Evolutionary conservation across 1,284 basidiomycete genomes (phyloP).

Genomic region (Singerocomus rubriflavus): DNA sequence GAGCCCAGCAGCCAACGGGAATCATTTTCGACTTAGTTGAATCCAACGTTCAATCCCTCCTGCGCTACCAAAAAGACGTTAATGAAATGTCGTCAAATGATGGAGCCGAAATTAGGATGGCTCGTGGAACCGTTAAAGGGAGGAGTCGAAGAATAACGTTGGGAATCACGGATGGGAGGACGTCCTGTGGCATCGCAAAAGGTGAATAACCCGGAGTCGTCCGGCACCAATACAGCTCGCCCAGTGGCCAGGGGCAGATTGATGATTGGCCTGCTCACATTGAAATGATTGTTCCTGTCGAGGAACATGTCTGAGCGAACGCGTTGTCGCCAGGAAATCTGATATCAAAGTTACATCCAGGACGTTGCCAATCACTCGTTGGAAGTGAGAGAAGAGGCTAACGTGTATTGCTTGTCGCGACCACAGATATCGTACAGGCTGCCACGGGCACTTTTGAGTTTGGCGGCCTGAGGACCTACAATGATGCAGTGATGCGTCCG

Average conservation of each 20-base stretch:
- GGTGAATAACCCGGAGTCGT: neutral
- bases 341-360: neutral
- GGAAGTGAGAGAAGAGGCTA: too few species aligned
- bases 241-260: too few species aligned
- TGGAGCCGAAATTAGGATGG: neutral
- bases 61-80: conserved; percentile 1
- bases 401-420: neutral
- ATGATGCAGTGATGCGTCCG: too few species aligned
- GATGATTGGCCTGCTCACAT: neutral
- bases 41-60: conserved; percentile 12
- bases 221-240: conserved; percentile 3
- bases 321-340: neutral
- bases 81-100: neutral
- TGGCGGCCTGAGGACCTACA: neutral
- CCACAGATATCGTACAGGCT: neutral
- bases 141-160: neutral
- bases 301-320: neutral
- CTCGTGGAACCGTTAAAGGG: neutral
- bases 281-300: neutral
- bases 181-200: conserved; percentile 18
- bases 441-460: neutral
- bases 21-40: neutral
- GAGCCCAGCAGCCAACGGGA: neutral
- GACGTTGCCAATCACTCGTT: neutral
- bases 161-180: neutral